Evolutionary conservation across 495 filamentous ascomycete genomes (phyloP).

Genomic region (Trichocladium antarcticum): DNA sequence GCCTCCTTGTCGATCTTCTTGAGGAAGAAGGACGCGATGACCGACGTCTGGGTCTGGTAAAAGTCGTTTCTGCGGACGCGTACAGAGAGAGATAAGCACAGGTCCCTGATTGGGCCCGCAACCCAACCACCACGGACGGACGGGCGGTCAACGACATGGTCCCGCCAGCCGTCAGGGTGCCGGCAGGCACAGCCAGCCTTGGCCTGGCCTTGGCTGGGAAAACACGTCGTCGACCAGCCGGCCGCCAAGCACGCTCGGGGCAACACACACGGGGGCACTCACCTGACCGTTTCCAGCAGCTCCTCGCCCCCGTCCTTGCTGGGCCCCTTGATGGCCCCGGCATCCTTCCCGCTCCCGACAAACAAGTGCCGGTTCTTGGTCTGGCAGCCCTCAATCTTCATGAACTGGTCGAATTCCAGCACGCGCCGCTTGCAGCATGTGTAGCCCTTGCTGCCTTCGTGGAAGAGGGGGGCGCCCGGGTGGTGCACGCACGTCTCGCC

Average conservation of each 20-base stretch:
- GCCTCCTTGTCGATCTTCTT: constrained; percentile 88
- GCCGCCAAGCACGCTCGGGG: constrained; percentile 3
- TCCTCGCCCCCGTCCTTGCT: constrained; percentile 40
- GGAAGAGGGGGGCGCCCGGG: constrained; percentile 80
- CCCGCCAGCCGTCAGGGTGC: constrained; percentile 2
- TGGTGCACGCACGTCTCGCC: constrained; percentile 77
- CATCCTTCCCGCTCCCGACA: constrained; percentile 64
- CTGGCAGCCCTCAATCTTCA: constrained; percentile 85
- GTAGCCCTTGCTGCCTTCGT: constrained; percentile 96
- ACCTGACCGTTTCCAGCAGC: constrained; percentile 60
- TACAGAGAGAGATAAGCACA: constrained; percentile 6
- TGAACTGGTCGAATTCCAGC: constrained; percentile 93
- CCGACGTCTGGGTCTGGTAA: constrained; percentile 78
- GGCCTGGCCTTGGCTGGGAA: constrained; percentile 21
- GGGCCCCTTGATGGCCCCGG: constrained; percentile 26
- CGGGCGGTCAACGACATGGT: constrained; percentile 9
- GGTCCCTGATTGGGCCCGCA: too few relatives aligned
- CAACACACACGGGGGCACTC: constrained; percentile 11
- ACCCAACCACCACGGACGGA: too few relatives aligned
- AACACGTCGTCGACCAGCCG: constrained; percentile 1
- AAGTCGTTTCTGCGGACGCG: constrained; percentile 60
- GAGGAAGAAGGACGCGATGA: constrained; percentile 86
- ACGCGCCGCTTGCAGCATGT: constrained; percentile 92
- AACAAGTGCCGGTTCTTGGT: constrained; percentile 76
- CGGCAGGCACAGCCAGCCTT: constrained; percentile 25